Evolutionary conservation across 1,284 basidiomycete species (phyloP), one percentile per base, ranked within the genome.

Genomic region (Cryptococcus sp.): DNA sequence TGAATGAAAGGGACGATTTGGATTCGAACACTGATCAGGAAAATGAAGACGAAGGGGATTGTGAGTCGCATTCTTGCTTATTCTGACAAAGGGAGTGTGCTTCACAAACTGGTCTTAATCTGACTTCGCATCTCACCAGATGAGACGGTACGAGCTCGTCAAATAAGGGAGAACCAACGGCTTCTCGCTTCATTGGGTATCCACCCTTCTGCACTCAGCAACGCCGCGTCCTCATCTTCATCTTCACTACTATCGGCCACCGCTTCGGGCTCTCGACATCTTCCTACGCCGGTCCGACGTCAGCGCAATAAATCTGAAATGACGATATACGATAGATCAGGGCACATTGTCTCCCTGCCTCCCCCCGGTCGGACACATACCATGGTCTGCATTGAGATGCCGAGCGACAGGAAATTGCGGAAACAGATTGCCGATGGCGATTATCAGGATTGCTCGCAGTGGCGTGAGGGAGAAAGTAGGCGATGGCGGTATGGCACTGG

Each of bases 341-440:
- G 73, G 0, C 64, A 72, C 44, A 59, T 73, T 25, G 38, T 71
- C 20, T 70, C 62, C 5, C 57, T 65, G 7, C 73, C 72, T 3
- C 45, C 49, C 3, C 52, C 58, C 0, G 73, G 72, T 7, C 47
- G 70, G 47, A 62, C 50, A 13, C 71, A 75, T 22, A 50, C 50
- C 1, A 65, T 77, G 19, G 71, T 73, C 1, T 74, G 67, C 47
- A 63, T 77, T 4, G 71, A 75, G 61, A 65, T 78, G 38, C 67
- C 67, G 0, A 53, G 60, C 13, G 64, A 70, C 41, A 57, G 69
- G 5, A 50, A 52, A 19, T 22, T 70, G 5, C 57, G 52, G 5
- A 56, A 58, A 10, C 54, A 63, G 1, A 73, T 76, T 16, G 59
- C 62, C 15, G 64, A 67, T 2, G 71, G 70, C 3, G 68, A 64